These are phyloP conservation scores for Streptanthus diversifolius DNA, from an alignment of 345 rosid species.

Conservation along the genomic window DNA sequence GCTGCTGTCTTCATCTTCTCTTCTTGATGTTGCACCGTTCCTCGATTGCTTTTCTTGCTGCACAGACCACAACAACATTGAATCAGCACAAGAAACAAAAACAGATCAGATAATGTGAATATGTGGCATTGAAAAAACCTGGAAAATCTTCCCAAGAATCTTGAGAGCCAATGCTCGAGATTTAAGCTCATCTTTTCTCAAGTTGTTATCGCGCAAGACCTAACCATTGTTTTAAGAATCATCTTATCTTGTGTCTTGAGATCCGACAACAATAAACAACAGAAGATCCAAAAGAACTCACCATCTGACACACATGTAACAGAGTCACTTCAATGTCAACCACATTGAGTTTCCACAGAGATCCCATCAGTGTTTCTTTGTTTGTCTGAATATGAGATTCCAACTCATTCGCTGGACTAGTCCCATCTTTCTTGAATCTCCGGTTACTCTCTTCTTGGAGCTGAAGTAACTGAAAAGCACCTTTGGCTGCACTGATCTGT, in stretches of 20 bases:
- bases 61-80: conserved; percentile 19
- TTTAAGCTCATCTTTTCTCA: conserved; percentile 68
- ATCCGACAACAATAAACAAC: not conserved
- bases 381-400: conserved; percentile 70
- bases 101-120: not conserved
- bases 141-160: conserved; percentile 75
- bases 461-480: conserved; percentile 87
- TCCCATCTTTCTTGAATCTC: conserved; percentile 60
- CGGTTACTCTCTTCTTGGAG: conserved; percentile 75
- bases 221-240: conserved; percentile 21
- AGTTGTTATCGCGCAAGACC: conserved; percentile 66
- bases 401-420: conserved; percentile 49
- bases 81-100: conserved; percentile 5
- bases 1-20: conserved; percentile 58
- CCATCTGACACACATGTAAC: conserved; percentile 81
- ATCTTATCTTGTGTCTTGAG: not conserved
- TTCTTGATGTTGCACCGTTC: conserved; percentile 53
- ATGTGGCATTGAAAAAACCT: conserved; percentile 43
- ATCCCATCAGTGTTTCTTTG: conserved; percentile 73
- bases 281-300: conserved; percentile 31
- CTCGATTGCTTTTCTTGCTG: conserved; percentile 52
- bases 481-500: conserved; percentile 98
- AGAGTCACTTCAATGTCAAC: conserved; percentile 89
- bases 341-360: conserved; percentile 84
- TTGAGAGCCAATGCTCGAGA: conserved; percentile 70